These are phyloP conservation scores for Diplosphaera chodatii DNA, from an alignment of 139 green algal species.

Conservation along the genomic window DNA sequence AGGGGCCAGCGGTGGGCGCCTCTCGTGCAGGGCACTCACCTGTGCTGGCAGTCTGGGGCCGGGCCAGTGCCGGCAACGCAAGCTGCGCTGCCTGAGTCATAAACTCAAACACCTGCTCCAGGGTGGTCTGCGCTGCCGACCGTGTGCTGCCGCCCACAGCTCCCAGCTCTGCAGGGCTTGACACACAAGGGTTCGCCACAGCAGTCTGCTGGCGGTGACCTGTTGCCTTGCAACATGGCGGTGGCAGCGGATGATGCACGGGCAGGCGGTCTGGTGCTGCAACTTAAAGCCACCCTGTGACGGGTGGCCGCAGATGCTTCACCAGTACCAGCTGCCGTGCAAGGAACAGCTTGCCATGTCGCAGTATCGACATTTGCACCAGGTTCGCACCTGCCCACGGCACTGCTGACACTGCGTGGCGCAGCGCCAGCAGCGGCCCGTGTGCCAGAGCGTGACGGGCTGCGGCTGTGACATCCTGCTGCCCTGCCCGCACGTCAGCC, in stretches of 20 bases:
- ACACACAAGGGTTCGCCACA: no score
- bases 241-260: no score
- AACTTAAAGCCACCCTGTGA: no score
- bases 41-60: constrained; percentile 15
- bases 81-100: constrained; percentile 11
- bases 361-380: no score
- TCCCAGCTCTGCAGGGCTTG: background rate
- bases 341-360: no score
- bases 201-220: no score
- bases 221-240: no score
- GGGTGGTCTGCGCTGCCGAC: constrained; percentile 8
- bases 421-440: constrained; percentile 61
- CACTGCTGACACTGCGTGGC: constrained; percentile 24
- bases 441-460: constrained; percentile 60
- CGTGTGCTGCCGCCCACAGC: background rate
- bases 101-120: constrained; percentile 23
- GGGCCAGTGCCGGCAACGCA: constrained; percentile 18
- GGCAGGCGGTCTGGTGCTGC: no score
- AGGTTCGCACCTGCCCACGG: constrained; percentile 15
- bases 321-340: no score
- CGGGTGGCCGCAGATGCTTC: no score
- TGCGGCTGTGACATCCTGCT: constrained; percentile 46
- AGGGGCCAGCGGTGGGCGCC: no score
- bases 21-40: background rate
- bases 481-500: constrained; percentile 23